Evolutionary conservation across 2,329 filamentous ascomycete species (phyloP).

Genomic region (Lomentospora prolificans): DNA sequence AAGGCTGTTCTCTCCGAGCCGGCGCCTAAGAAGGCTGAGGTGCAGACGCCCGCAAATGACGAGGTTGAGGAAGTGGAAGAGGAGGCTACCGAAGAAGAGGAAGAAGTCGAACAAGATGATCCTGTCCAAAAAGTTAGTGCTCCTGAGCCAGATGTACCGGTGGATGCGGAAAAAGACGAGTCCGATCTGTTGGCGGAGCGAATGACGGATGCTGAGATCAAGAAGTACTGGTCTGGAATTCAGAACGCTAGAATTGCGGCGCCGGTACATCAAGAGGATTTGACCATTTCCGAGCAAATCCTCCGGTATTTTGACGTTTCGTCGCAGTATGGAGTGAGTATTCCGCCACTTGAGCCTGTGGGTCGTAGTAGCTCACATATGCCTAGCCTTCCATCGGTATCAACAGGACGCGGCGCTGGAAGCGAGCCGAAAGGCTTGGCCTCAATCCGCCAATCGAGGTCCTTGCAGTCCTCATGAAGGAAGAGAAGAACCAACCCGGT

Average conservation of each 20-base stretch:
- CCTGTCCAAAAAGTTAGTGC: background rate
- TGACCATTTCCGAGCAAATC: constrained; percentile 72
- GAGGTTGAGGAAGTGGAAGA: constrained; percentile 15
- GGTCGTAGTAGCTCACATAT: too few relatives aligned
- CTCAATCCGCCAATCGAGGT: constrained; percentile 87
- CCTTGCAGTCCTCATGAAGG: constrained; percentile 69
- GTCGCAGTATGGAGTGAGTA: constrained; percentile 82
- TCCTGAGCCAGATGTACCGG: constrained; percentile 11
- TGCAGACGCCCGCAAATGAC: background rate
- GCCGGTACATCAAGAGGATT: constrained; percentile 66
- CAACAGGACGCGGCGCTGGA: constrained; percentile 73
- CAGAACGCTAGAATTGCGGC: constrained; percentile 59
- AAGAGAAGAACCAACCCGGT: constrained; percentile 42
- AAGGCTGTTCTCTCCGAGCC: constrained; percentile 27
- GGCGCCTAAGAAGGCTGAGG: constrained; percentile 23
- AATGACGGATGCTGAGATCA: constrained; percentile 59
- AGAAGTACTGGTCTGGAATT: constrained; percentile 65
- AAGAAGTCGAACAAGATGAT: constrained; percentile 13
- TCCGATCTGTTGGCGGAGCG: constrained; percentile 50
- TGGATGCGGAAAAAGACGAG: constrained; percentile 32
- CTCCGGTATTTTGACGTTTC: constrained; percentile 87
- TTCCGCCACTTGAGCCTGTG: too few relatives aligned
- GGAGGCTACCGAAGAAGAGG: constrained; percentile 17
- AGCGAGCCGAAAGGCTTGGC: constrained; percentile 70
- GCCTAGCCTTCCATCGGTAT: constrained; percentile 79